These are phyloP conservation scores for Talaromyces albobiverticillius DNA, from an alignment of 2,329 filamentous ascomycete species.

Conservation along the genomic window DNA sequence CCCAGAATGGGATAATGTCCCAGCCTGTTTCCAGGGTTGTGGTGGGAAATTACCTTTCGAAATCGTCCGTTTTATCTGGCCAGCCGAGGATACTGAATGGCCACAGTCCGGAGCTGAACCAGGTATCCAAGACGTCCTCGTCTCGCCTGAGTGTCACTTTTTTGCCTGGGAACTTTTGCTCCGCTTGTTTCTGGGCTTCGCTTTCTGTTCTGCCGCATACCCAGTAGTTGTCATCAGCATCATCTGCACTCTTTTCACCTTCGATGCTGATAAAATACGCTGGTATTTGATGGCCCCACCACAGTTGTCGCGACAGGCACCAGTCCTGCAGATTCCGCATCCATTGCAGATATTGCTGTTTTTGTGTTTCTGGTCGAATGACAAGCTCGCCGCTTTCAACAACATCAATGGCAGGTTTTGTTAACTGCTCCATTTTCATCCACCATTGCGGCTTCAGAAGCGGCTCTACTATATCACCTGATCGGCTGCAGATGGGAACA, in stretches of 20 bases:
- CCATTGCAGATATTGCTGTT: constrained; percentile 85
- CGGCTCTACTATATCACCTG: constrained; percentile 91
- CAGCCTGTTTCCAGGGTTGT: constrained; percentile 88
- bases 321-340: constrained; percentile 85
- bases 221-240: constrained; percentile 58
- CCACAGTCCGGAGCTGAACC: constrained; percentile 95
- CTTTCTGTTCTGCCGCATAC: constrained; percentile 75
- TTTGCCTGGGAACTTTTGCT: constrained; percentile 74
- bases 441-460: constrained; percentile 97
- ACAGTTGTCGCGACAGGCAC: constrained; percentile 90
- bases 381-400: constrained; percentile 80
- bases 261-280: constrained; percentile 83
- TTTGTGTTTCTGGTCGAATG: constrained; percentile 76
- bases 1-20: constrained; percentile 96
- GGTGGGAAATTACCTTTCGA: constrained; percentile 82
- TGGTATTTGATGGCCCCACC: constrained; percentile 88
- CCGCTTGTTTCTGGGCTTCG: constrained; percentile 77
- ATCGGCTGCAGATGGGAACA: constrained; percentile 80
- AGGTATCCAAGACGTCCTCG: constrained; percentile 89
- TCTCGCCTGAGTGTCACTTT: constrained; percentile 78
- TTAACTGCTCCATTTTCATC: constrained; percentile 86
- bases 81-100: constrained; percentile 91
- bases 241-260: constrained; percentile 54
- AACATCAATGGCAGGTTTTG: constrained; percentile 72
- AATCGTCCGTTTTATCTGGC: constrained; percentile 76